Conservation (phyloP, 345 rosid genomes). For the Trapa incisa region DNA sequence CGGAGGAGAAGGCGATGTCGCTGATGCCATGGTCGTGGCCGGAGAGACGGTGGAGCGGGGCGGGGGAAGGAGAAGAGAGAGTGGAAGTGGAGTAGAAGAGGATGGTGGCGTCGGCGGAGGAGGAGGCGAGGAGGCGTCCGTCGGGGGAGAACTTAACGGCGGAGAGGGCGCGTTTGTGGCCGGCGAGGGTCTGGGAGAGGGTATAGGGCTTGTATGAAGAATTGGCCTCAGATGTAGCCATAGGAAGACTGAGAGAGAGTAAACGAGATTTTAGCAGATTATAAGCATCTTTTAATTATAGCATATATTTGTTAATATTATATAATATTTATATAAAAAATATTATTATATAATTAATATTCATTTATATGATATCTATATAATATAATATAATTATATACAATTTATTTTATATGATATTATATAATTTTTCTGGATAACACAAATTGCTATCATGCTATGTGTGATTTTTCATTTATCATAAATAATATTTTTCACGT, state of each 20-base stretch:
- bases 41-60: conserved; percentile 39
- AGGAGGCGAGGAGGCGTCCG: conserved; percentile 76
- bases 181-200: conserved; percentile 60
- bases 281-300: no score
- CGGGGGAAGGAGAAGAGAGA: conserved; percentile 19
- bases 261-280: neutral
- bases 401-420: no score
- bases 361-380: no score
- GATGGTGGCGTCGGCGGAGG: conserved; percentile 81
- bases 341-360: no score
- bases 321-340: no score
- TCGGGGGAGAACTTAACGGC: conserved; percentile 80
- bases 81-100: conserved; percentile 47
- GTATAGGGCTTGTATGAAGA: conserved; percentile 52
- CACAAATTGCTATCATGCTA: no score
- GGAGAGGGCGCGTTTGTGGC: conserved; percentile 60
- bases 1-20: conserved; percentile 83
- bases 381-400: no score
- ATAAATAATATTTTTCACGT: no score
- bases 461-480: no score
- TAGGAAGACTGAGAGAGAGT: neutral
- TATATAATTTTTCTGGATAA: no score
- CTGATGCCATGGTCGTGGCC: conserved; percentile 81
- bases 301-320: no score
- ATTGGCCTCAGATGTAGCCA: conserved; percentile 3